Conservation (phyloP, 306 rosid species). For the Fragaria vesca region DNA sequence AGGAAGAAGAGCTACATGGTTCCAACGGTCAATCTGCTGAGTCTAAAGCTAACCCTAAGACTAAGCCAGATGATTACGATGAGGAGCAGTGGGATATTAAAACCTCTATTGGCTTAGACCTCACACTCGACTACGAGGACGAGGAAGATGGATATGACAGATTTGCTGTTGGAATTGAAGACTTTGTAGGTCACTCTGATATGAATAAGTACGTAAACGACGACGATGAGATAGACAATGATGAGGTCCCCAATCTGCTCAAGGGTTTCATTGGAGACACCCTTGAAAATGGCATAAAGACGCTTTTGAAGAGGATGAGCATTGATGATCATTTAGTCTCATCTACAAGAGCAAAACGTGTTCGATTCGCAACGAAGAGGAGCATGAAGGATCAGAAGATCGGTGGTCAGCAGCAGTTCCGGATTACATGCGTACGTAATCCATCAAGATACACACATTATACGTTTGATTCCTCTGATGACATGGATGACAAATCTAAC, state of each 20-base stretch:
- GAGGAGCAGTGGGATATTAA: neutral
- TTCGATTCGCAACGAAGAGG: neutral
- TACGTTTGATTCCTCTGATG: neutral
- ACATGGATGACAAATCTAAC: neutral
- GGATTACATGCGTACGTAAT: neutral
- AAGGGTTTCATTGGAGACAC: neutral
- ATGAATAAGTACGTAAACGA: neutral
- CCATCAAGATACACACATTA: slow-evolving; percentile 1
- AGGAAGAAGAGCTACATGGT: neutral
- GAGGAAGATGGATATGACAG: neutral
- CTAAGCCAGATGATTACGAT: neutral
- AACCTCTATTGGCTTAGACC: neutral
- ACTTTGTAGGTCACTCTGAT: neutral
- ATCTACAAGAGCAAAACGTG: neutral
- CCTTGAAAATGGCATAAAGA: neutral
- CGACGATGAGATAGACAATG: neutral
- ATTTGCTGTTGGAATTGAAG: neutral
- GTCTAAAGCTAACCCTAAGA: neutral
- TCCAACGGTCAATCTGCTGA: neutral
- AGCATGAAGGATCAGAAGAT: neutral
- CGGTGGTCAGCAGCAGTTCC: neutral
- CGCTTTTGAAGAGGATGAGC: neutral
- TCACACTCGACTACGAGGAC: neutral
- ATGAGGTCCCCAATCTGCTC: neutral
- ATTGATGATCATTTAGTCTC: neutral